Conservation (phyloP, 345 rosid genomes). For the Eutrema heterophyllum region DNA sequence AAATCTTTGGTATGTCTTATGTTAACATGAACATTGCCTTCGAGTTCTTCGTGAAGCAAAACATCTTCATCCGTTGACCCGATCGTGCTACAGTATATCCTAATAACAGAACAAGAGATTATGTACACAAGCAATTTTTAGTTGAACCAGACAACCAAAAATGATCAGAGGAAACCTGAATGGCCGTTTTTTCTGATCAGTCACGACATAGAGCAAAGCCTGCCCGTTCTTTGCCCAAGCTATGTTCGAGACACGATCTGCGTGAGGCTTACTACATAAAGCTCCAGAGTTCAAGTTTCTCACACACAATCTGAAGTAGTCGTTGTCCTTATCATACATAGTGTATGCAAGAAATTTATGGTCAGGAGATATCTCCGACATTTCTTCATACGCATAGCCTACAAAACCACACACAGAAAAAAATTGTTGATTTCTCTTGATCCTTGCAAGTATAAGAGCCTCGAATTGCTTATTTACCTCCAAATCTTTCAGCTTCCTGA, state of each 20-base stretch:
- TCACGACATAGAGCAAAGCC: conserved; percentile 80
- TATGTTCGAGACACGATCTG: conserved; percentile 69
- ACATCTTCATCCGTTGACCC: conserved; percentile 92
- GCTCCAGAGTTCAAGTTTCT: conserved; percentile 90
- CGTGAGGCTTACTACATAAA: conserved; percentile 88
- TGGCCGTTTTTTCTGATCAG: conserved; percentile 84
- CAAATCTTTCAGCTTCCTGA: conserved; percentile 92
- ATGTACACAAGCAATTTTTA: conserved; percentile 4
- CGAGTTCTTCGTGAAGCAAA: conserved; percentile 69
- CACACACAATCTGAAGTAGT: conserved; percentile 67
- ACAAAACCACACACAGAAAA: background rate
- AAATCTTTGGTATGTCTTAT: conserved; percentile 84
- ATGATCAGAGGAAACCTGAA: conserved; percentile 39
- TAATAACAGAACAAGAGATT: conserved; percentile 13
- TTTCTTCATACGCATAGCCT: conserved; percentile 96
- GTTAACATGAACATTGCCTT: conserved; percentile 61
- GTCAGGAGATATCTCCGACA: conserved; percentile 86
- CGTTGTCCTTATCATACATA: conserved; percentile 94
- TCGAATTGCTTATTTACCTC: conserved; percentile 44
- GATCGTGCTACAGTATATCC: conserved; percentile 77
- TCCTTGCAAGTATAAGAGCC: background rate
- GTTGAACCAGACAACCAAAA: conserved; percentile 1
- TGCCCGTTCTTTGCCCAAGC: conserved; percentile 93
- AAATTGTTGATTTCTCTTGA: background rate
- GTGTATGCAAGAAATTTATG: conserved; percentile 95